Conservation (phyloP, 2,329 filamentous ascomycete genomes). For the Arthrobotrys pseudoclavata region DNA sequence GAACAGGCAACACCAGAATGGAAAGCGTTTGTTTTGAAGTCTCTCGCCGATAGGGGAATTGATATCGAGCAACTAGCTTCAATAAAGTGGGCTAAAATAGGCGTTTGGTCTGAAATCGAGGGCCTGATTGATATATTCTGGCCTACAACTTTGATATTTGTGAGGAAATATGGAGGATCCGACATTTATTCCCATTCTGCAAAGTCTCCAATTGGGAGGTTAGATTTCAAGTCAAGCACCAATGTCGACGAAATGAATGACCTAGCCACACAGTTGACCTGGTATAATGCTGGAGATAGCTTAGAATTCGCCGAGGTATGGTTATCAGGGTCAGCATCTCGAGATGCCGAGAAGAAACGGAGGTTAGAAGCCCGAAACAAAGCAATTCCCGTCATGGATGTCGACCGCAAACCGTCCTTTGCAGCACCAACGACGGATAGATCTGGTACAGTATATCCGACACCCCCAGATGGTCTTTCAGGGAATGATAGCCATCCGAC, state of each 20-base stretch:
- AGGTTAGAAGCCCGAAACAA: constrained; percentile 44
- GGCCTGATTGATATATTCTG: constrained; percentile 47
- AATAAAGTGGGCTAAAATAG: constrained; percentile 40
- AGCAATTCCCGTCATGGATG: constrained; percentile 8
- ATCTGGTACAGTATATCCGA: constrained; percentile 54
- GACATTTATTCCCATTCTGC: not conserved
- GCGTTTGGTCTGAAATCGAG: constrained; percentile 51
- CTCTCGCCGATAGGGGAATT: constrained; percentile 43
- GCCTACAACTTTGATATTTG: constrained; percentile 46
- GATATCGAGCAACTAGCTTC: constrained; percentile 20
- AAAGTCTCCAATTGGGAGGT: not conserved
- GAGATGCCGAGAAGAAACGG: constrained; percentile 42
- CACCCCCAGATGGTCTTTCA: constrained; percentile 52
- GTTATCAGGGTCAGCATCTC: constrained; percentile 18
- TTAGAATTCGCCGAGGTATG: constrained; percentile 45
- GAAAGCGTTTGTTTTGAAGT: constrained; percentile 54
- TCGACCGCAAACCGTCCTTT: constrained; percentile 17
- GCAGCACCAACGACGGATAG: constrained; percentile 42
- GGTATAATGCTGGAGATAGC: constrained; percentile 50
- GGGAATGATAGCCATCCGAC: constrained; percentile 51
- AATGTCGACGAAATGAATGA: constrained; percentile 19
- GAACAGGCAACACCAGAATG: constrained; percentile 48
- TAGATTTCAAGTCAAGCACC: constrained; percentile 2
- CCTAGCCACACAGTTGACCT: constrained; percentile 44
- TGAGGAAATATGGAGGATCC: constrained; percentile 28